These are phyloP conservation scores for Mrakia hoshinonis DNA, from an alignment of 768 basidiomycete genomes.

Conservation along the genomic window DNA sequence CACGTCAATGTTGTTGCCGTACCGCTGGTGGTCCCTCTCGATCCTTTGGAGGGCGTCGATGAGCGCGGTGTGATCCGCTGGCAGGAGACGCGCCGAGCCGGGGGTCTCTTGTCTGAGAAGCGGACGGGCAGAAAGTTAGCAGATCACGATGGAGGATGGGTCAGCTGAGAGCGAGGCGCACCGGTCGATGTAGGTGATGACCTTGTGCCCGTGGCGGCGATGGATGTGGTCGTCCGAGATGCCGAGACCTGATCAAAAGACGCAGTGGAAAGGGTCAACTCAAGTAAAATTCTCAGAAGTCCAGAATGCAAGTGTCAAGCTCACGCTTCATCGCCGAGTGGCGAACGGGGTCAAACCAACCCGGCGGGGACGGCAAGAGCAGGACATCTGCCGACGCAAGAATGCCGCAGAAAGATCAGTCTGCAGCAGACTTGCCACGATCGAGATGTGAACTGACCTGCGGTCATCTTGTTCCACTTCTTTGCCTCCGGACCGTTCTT, in stretches of 20 bases:
- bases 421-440: background rate
- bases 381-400: background rate
- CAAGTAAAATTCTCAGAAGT: background rate
- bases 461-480: conserved; percentile 29
- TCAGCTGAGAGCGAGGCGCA: background rate
- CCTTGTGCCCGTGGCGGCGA: background rate
- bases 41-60: background rate
- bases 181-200: conserved; percentile 20
- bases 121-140: background rate
- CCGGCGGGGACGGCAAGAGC: background rate
- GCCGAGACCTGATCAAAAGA: background rate
- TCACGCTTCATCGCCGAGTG: conserved; percentile 11
- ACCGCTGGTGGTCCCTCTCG: background rate
- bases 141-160: background rate
- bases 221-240: background rate
- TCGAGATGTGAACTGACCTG: background rate
- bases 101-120: background rate
- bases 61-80: conserved; percentile 16
- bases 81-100: conserved; percentile 8
- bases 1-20: conserved; percentile 13
- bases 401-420: background rate
- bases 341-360: conserved; percentile 8
- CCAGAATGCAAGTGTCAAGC: background rate
- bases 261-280: background rate
- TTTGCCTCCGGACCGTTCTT: conserved; percentile 18